Evolutionary conservation across 345 rosid species (phyloP).

Genomic region (Schrenkiella parvula): DNA sequence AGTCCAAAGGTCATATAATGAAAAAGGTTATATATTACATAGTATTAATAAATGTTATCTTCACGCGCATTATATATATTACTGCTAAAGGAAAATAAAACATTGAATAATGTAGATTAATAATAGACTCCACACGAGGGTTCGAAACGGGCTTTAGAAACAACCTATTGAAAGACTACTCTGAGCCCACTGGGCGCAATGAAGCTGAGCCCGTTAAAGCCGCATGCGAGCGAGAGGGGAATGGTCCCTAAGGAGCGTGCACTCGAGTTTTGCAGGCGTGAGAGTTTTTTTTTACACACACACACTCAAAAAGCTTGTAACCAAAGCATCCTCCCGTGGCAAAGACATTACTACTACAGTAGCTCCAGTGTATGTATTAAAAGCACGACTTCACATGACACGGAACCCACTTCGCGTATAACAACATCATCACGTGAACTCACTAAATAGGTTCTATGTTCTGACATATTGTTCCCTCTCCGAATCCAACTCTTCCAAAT

Average conservation of each 20-base stretch:
- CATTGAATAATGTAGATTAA: background rate
- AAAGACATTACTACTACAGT: background rate
- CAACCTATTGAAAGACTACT: background rate
- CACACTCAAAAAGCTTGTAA: background rate
- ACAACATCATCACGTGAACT: conserved; percentile 32
- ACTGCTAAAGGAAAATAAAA: too few species aligned
- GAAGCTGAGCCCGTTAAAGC: background rate
- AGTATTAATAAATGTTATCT: background rate
- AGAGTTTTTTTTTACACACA: background rate
- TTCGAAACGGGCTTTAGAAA: background rate
- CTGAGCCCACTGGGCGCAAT: background rate
- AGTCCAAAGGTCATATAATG: background rate
- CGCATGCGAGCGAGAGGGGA: background rate
- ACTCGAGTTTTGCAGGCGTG: background rate
- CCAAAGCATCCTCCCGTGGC: background rate
- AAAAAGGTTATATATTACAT: background rate
- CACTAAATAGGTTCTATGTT: conserved; percentile 13
- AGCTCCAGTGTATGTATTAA: background rate
- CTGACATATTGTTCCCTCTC: conserved; percentile 25
- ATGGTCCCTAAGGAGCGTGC: conserved; percentile 19
- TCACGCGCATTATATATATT: background rate
- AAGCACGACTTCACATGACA: background rate
- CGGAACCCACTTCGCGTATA: background rate
- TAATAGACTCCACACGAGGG: background rate
- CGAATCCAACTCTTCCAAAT: background rate